Evolutionary conservation across 495 filamentous ascomycete species (phyloP).

Genomic region (Halenospora varia): DNA sequence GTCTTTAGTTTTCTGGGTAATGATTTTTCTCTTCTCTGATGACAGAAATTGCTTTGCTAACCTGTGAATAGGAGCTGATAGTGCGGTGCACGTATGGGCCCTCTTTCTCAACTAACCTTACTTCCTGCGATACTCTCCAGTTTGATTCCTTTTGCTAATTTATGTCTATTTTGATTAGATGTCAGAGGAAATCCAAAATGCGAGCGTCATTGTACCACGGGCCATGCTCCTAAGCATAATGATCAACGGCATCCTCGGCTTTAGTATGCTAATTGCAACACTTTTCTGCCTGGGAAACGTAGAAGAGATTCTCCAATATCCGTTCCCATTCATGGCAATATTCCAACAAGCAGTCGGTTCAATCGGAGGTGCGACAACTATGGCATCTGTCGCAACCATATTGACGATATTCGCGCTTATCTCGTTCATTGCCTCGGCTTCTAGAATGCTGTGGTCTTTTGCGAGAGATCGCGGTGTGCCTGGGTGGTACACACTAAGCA

Average conservation of each 20-base stretch:
- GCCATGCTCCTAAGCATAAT: constrained; percentile 41
- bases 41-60: neutral
- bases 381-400: constrained; percentile 38
- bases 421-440: constrained; percentile 44
- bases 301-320: constrained; percentile 27
- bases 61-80: constrained; percentile 19
- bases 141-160: too few species aligned
- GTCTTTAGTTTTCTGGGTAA: constrained; percentile 36
- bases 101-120: neutral
- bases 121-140: neutral
- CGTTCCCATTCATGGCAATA: constrained; percentile 49
- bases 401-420: constrained; percentile 38
- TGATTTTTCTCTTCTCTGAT: neutral
- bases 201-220: constrained; percentile 38
- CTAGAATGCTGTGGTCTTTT: constrained; percentile 52
- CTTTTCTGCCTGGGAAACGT: constrained; percentile 42
- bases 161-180: constrained; percentile 17
- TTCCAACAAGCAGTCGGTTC: constrained; percentile 37
- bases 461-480: constrained; percentile 50
- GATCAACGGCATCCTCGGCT: constrained; percentile 29
- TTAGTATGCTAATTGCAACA: constrained; percentile 41
- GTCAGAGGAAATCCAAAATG: constrained; percentile 47
- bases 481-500: constrained; percentile 30
- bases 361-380: constrained; percentile 36
- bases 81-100: constrained; percentile 10